These are phyloP conservation scores for Asterochloris erici DNA, from an alignment of 139 green algal genomes.

Conservation along the genomic window DNA sequence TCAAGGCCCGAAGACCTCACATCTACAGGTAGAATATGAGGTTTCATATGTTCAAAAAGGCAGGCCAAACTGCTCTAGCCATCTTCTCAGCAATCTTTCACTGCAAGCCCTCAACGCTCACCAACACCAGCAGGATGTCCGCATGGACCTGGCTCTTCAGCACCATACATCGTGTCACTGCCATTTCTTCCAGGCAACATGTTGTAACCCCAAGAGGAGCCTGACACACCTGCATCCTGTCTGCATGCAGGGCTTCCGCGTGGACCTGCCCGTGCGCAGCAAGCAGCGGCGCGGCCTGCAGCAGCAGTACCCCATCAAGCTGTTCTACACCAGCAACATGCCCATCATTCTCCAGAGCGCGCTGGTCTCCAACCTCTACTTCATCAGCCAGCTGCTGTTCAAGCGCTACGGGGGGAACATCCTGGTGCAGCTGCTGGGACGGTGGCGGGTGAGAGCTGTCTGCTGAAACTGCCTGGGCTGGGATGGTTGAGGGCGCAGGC, in stretches of 20 bases:
- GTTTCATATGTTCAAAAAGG: too few species aligned
- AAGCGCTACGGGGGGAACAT: slow-evolving; percentile 93
- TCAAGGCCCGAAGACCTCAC: too few species aligned
- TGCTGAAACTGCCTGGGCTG: too few species aligned
- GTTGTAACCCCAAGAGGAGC: too few species aligned
- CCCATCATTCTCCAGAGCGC: slow-evolving; percentile 98
- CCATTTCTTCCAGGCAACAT: too few species aligned
- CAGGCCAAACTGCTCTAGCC: too few species aligned
- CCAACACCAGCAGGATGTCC: too few species aligned
- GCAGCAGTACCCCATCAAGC: slow-evolving; percentile 98
- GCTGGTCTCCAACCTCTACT: slow-evolving; percentile 99
- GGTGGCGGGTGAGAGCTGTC: slow-evolving; percentile 56
- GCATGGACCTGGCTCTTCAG: too few species aligned
- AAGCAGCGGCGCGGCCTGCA: slow-evolving; percentile 85
- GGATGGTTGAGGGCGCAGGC: neutral
- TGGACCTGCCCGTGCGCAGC: slow-evolving; percentile 95
- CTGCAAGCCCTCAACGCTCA: neutral
- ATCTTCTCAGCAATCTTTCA: neutral
- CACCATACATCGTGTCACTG: too few species aligned
- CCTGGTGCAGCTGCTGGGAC: slow-evolving; percentile 85
- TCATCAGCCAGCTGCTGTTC: slow-evolving; percentile 99
- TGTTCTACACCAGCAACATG: slow-evolving; percentile 99
- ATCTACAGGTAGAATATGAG: too few species aligned
- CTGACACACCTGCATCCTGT: too few species aligned
- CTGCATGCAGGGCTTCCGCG: slow-evolving; percentile 86